A percentile compares a stretch with the other conserved stretches of the same genome.
These are phyloP conservation scores for Oleoguttula mirabilis DNA, from an alignment of 495 filamentous ascomycete genomes.

Conservation along the genomic window DNA sequence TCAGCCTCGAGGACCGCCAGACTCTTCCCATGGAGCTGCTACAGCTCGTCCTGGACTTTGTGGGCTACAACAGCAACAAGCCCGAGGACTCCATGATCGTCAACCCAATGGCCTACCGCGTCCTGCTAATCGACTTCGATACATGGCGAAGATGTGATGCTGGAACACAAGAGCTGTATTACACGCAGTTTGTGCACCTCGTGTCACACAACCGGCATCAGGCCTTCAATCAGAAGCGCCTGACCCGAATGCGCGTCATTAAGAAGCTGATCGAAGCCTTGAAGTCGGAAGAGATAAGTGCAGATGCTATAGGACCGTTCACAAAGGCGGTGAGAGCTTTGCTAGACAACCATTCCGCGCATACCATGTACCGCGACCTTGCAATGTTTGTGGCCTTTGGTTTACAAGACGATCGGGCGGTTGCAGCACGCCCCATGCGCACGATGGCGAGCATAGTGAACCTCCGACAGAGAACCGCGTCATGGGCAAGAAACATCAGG, in stretches of 20 bases:
- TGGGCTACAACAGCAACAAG: conserved; percentile 67
- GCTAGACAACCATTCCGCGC: conserved; percentile 64
- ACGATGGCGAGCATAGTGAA: conserved; percentile 16
- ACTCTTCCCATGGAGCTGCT: conserved; percentile 59
- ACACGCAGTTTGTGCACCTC: conserved; percentile 79
- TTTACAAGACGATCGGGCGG: conserved; percentile 51
- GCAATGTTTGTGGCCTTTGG: conserved; percentile 89
- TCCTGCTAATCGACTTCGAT: conserved; percentile 84
- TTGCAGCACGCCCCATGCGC: conserved; percentile 10
- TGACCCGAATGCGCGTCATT: conserved; percentile 84
- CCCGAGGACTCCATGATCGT: conserved; percentile 82
- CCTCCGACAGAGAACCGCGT: conserved; percentile 7
- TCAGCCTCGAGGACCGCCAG: conserved; percentile 43
- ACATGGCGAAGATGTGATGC: conserved; percentile 70
- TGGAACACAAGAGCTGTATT: conserved; percentile 72
- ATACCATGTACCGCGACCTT: conserved; percentile 73
- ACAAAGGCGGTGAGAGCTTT: conserved; percentile 64
- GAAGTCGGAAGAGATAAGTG: conserved; percentile 66
- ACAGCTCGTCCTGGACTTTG: conserved; percentile 64
- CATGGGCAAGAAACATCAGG: conserved; percentile 8
- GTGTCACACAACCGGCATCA: conserved; percentile 75
- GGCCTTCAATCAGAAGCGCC: conserved; percentile 75
- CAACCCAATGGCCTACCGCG: conserved; percentile 85
- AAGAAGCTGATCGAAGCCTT: conserved; percentile 81
- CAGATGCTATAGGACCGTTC: conserved; percentile 59